These are phyloP conservation scores for Hemisphaericaspora subhashii DNA, from an alignment of 1,139 yeast genomes.

Conservation along the genomic window DNA sequence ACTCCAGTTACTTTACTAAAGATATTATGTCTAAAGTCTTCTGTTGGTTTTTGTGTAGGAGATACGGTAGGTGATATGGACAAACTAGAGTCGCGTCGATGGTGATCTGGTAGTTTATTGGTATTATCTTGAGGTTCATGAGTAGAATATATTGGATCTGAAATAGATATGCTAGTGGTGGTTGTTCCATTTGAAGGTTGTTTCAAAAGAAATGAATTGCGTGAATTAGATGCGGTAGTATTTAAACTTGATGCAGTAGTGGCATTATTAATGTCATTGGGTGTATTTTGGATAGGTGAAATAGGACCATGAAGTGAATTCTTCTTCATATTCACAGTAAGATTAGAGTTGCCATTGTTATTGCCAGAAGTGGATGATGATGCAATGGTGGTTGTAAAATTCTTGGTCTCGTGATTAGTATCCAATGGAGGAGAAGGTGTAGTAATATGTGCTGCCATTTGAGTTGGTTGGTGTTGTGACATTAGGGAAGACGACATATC, in stretches of 20 bases:
- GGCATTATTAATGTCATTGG: too few relatives aligned
- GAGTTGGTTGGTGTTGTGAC: not conserved
- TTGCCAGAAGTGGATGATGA: not conserved
- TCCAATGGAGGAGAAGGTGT: not conserved
- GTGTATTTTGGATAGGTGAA: too few relatives aligned
- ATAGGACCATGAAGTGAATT: too few relatives aligned
- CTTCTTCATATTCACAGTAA: too few relatives aligned
- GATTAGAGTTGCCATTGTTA: not conserved
- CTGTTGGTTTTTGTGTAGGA: slow-evolving; percentile 10
- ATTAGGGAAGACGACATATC: slow-evolving; percentile 1
- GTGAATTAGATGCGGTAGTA: slow-evolving; percentile 3
- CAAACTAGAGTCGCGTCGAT: not conserved
- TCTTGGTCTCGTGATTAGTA: not conserved
- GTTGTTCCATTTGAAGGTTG: slow-evolving; percentile 4
- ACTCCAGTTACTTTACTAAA: slow-evolving; percentile 35
- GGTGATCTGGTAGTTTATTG: too few relatives aligned
- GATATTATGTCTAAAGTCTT: slow-evolving; percentile 24
- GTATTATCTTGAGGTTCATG: not conserved
- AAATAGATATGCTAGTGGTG: slow-evolving; percentile 3
- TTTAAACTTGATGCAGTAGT: slow-evolving; percentile 1
- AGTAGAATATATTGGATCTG: slow-evolving; percentile 2
- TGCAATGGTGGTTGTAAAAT: not conserved
- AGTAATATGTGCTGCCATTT: not conserved
- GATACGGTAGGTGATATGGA: slow-evolving; percentile 10
- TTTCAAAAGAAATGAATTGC: slow-evolving; percentile 5